phyloP scores from a whole-genome alignment of 768 basidiomycete genomes.

The Podaxis sp. region DNA sequence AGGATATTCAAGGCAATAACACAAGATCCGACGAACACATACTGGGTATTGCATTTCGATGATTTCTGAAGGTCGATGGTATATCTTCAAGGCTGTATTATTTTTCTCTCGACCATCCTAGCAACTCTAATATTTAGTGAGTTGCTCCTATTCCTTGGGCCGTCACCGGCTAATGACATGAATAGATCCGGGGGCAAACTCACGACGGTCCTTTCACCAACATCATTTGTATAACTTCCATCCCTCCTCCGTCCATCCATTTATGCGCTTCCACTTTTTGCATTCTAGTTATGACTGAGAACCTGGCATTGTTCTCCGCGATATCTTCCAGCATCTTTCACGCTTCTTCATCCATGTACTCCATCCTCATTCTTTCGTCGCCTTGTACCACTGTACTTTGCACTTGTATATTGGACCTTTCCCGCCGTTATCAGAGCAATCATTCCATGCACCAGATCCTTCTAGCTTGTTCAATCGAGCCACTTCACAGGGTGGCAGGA shows the following conservation, averaged over 20 bases:
- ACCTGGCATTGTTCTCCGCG: neutral
- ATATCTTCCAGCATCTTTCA: neutral
- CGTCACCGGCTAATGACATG: neutral
- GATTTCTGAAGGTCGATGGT: neutral
- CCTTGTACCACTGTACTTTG: neutral
- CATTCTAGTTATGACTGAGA: neutral
- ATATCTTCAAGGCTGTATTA: neutral
- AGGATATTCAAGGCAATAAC: conserved; percentile 54
- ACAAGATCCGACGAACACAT: conserved; percentile 18
- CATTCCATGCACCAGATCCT: neutral
- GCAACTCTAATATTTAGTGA: conserved; percentile 13
- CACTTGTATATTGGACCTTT: conserved; percentile 3
- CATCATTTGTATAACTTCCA: conserved; percentile 4
- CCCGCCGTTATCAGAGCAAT: neutral
- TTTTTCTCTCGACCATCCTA: neutral
- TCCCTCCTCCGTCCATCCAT: neutral
- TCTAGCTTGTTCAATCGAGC: neutral
- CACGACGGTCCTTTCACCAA: conserved; percentile 6
- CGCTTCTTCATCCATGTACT: neutral
- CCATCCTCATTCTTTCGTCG: neutral
- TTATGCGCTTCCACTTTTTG: neutral
- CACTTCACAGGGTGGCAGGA: neutral
- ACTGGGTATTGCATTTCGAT: conserved; percentile 16
- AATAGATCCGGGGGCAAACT: conserved; percentile 4
- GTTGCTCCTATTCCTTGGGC: neutral